A percentile compares a stretch with the other conserved stretches of the same genome.
Evolutionary conservation across 495 filamentous ascomycete species (phyloP).

Genomic region (Penicillium herquei): DNA sequence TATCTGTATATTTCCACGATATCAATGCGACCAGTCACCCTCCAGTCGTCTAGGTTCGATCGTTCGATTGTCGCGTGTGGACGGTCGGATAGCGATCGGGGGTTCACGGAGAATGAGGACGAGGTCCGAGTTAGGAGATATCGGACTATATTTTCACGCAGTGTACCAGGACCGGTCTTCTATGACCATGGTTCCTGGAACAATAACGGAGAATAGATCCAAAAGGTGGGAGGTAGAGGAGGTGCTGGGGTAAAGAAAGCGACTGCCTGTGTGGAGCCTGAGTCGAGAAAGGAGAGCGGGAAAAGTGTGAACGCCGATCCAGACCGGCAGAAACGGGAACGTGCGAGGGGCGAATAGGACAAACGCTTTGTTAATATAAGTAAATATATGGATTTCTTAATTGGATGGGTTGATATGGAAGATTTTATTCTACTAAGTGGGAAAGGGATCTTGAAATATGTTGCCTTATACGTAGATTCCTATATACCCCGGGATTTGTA

Average conservation of each 20-base stretch:
- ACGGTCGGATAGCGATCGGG: slow-evolving; percentile 5
- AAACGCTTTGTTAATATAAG: slow-evolving; percentile 1
- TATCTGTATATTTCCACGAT: slow-evolving; percentile 1
- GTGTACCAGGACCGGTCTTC: slow-evolving; percentile 22
- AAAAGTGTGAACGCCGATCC: slow-evolving; percentile 31
- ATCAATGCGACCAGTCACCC: slow-evolving; percentile 12
- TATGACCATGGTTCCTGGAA: slow-evolving; percentile 27
- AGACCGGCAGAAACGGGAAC: slow-evolving; percentile 12
- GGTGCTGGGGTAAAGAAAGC: slow-evolving; percentile 17
- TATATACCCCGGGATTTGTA: neutral
- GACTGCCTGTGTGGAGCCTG: slow-evolving; percentile 23
- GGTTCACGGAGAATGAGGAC: neutral
- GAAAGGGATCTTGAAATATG: too few relatives aligned
- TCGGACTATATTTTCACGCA: neutral
- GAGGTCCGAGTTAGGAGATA: neutral
- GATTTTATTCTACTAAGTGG: too few relatives aligned
- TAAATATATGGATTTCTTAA: neutral
- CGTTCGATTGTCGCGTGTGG: slow-evolving; percentile 18
- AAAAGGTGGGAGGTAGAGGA: neutral
- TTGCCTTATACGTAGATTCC: neutral
- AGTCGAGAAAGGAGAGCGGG: slow-evolving; percentile 30
- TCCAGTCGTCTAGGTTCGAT: slow-evolving; percentile 2
- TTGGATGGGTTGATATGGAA: neutral
- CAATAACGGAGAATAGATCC: neutral
- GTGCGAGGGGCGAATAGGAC: slow-evolving; percentile 4